Evolutionary conservation across 139 green algal genomes (phyloP).

Genomic region (Picochlorum costavermella): DNA sequence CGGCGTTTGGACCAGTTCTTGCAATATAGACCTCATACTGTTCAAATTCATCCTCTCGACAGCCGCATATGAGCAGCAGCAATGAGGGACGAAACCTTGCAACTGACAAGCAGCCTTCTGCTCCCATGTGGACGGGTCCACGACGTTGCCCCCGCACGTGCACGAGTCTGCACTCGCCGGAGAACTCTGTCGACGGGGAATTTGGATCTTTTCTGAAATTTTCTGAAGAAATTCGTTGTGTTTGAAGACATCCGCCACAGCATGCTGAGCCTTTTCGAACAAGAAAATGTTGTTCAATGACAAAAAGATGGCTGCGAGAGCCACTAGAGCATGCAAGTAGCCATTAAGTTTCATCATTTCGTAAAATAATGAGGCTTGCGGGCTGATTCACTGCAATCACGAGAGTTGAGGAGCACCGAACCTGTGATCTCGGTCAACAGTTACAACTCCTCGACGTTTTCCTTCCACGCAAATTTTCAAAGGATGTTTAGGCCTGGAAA

Average conservation of each 20-base stretch:
- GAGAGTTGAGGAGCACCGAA: too few species aligned
- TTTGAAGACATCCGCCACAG: background rate
- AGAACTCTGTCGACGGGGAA: too few species aligned
- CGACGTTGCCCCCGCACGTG: background rate
- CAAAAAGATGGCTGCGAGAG: background rate
- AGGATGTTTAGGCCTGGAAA: too few species aligned
- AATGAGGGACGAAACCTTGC: slow-evolving; percentile 8
- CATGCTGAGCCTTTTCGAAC: background rate
- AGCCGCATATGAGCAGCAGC: slow-evolving; percentile 62
- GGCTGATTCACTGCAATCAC: too few species aligned
- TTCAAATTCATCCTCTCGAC: slow-evolving; percentile 60
- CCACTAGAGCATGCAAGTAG: background rate
- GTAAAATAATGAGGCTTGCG: background rate
- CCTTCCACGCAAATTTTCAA: too few species aligned
- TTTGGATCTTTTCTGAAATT: too few species aligned
- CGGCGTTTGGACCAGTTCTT: slow-evolving; percentile 55
- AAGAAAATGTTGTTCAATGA: slow-evolving; percentile 4
- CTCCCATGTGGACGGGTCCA: background rate
- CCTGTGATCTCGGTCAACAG: too few species aligned
- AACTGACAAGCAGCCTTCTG: slow-evolving; percentile 8
- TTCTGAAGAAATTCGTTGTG: too few species aligned
- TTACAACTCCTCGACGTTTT: too few species aligned
- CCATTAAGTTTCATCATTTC: background rate
- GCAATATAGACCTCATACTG: slow-evolving; percentile 51
- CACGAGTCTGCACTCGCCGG: background rate